phyloP scores from a whole-genome alignment of 805 yeast genomes.

The Candida khao-thaluensis region DNA sequence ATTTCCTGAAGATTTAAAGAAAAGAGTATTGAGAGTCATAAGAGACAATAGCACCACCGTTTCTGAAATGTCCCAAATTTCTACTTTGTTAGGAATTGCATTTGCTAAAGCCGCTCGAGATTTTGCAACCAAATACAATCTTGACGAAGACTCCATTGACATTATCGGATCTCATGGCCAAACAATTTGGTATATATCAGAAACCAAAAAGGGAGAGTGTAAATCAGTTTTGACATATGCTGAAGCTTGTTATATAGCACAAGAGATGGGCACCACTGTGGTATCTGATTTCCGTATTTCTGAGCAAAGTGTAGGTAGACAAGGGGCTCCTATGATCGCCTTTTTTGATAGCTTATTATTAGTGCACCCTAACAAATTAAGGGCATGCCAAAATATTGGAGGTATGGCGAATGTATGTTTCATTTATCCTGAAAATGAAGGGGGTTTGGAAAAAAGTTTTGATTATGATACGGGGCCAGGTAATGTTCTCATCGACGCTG shows the following conservation, averaged over 20 bases:
- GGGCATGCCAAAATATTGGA: constrained; percentile 25
- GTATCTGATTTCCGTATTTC: constrained; percentile 22
- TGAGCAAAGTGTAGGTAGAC: constrained; percentile 25
- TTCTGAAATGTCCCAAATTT: constrained; percentile 15
- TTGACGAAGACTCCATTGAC: constrained; percentile 15
- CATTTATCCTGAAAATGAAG: constrained; percentile 19
- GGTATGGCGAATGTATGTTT: constrained; percentile 26
- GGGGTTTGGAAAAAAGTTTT: constrained; percentile 22
- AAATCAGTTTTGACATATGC: constrained; percentile 21
- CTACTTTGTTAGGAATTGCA: constrained; percentile 13
- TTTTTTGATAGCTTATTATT: constrained; percentile 23
- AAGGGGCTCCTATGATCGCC: constrained; percentile 26
- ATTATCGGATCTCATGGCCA: constrained; percentile 26
- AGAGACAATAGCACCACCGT: constrained; percentile 14
- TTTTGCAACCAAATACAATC: constrained; percentile 10
- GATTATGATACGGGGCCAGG: constrained; percentile 28
- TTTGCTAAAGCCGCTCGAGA: constrained; percentile 13
- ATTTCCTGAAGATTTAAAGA: constrained; percentile 12
- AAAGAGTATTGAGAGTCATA: constrained; percentile 10
- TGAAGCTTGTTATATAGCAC: constrained; percentile 20
- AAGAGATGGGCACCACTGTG: constrained; percentile 17
- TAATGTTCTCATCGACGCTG: constrained; percentile 25
- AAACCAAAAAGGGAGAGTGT: constrained; percentile 12
- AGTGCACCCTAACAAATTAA: constrained; percentile 19
- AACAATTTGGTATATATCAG: constrained; percentile 23